A percentile compares a stretch with the other conserved stretches of the same genome.
phyloP scores from a whole-genome alignment of 306 rosid species.

The Castanea sativa region DNA sequence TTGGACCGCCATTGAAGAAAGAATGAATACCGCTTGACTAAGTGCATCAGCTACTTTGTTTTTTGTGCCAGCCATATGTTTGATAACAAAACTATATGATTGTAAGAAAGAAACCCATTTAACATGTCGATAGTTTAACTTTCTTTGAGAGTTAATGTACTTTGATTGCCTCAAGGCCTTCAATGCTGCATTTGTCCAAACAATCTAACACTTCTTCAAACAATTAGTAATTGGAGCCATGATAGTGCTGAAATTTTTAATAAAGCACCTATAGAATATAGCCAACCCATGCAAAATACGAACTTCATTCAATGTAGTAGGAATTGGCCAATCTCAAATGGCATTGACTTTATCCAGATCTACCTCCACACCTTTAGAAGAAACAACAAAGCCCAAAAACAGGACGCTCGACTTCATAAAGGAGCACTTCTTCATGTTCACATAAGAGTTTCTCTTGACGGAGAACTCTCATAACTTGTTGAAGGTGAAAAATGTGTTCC shows the following conservation, averaged over 20 bases:
- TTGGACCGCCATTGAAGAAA: neutral
- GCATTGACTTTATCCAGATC: neutral
- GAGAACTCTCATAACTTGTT: neutral
- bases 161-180: neutral
- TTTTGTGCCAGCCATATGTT: neutral
- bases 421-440: no score
- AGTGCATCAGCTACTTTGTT: neutral
- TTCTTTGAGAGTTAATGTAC: neutral
- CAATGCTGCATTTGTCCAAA: neutral
- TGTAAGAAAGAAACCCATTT: neutral
- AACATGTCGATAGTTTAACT: neutral
- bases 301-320: neutral
- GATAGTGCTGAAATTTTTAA: neutral
- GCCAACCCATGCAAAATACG: constrained; percentile 11
- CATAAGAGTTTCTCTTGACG: neutral
- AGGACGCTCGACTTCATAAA: no score
- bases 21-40: neutral
- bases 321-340: neutral
- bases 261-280: neutral
- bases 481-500: neutral
- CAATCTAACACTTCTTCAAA: neutral
- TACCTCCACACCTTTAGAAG: neutral
- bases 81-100: neutral
- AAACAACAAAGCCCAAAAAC: neutral
- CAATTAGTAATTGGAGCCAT: neutral